phyloP scores from a whole-genome alignment of 2,329 filamentous ascomycete species.

The Nothomitra cinnamomea region DNA sequence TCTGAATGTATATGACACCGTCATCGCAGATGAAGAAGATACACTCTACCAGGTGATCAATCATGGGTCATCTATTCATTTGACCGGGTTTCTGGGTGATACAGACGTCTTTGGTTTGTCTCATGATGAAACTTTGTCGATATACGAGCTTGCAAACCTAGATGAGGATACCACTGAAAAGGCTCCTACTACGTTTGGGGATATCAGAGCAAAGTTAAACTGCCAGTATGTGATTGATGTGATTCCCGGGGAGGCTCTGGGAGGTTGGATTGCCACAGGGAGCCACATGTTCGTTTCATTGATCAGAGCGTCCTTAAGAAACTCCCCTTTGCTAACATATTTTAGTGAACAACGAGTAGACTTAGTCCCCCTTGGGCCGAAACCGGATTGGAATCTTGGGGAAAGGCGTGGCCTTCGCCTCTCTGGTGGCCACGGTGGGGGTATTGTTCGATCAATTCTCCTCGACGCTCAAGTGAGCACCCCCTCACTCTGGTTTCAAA shows the following conservation, averaged over 20 bases:
- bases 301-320: constrained; percentile 5
- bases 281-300: constrained; percentile 41
- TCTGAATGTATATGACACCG: constrained; percentile 59
- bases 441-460: constrained; percentile 38
- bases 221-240: constrained; percentile 64
- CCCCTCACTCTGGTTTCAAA: neutral
- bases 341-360: constrained; percentile 38
- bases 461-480: constrained; percentile 12
- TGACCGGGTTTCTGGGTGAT: constrained; percentile 50
- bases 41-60: constrained; percentile 65
- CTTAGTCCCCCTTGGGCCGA: constrained; percentile 39
- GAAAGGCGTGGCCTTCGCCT: constrained; percentile 39
- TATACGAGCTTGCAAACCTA: constrained; percentile 52
- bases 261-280: constrained; percentile 47
- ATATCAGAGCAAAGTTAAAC: constrained; percentile 45
- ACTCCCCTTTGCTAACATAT: neutral
- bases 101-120: constrained; percentile 55
- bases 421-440: constrained; percentile 43
- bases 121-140: constrained; percentile 60
- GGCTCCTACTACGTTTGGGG: constrained; percentile 40
- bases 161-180: constrained; percentile 39
- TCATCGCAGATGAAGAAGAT: constrained; percentile 57
- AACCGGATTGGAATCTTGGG: constrained; percentile 27
- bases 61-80: constrained; percentile 57
- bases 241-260: constrained; percentile 39